Base-by-base conservation (phyloP, 1,139 yeast species). In the Zygosaccharomyces sapae region DNA sequence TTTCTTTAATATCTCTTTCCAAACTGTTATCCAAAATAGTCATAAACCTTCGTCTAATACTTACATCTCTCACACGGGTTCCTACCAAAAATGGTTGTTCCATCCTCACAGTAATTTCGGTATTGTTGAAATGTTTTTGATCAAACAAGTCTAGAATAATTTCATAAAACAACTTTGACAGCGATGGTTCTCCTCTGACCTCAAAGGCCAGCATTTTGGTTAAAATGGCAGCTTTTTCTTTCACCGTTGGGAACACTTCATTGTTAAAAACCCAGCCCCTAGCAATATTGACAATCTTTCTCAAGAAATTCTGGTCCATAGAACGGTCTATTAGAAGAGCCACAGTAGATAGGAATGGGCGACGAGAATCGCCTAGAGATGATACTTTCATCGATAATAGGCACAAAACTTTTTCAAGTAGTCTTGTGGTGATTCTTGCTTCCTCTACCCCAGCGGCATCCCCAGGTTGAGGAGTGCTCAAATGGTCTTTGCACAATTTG, bases 51-150 rank as follows among this genome's bases (percentile, higher is more conserved):
- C 80, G 77, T 49, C 98, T 79, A 38, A 88, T 84, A 2, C 75
- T 73, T 5, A 83, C 85, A 61, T 89, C 92, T 0, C 86, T 81
- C 1, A 88, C 76, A 38, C 95, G 76, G 0, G 98, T 90, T 38
- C 98, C 98, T 13, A 89, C 92, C 62, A 94, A 72, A 65, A 94
- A 94, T 19, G 98, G 96, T 64, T 90, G 97, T 63, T 94, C 98
- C 88, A 94, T 83, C 50, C 98, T 76, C 8, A 89, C 95, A 0
- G 98, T 90, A 39, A 94, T 76, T 61, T 94, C 99, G 1, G 96
- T 83, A 54, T 90, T 80, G 33, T 86, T 79, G 58, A 90, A 77
- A 0, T 83, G 72, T 39, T 85, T 84, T 55, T 88, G 90, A 55
- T 86, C 90, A 65, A 92, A 94, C 31, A 94, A 83, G 57, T 86